Evolutionary conservation across 2,329 filamentous ascomycete genomes (phyloP).

Genomic region (Atkinsonella texensis): DNA sequence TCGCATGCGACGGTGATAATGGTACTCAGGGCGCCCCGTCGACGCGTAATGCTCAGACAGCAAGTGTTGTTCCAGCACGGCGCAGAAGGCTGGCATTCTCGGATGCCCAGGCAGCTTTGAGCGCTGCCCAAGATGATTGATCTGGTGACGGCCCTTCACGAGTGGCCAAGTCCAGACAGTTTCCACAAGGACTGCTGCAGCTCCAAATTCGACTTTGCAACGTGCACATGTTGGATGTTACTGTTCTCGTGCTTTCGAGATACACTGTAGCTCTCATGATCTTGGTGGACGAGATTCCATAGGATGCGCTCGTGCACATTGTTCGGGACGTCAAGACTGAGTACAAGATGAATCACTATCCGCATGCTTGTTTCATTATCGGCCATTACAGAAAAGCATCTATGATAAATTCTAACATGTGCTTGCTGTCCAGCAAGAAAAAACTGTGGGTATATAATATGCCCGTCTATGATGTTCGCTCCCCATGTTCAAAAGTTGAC

Average conservation of each 20-base stretch:
- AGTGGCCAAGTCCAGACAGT: no score
- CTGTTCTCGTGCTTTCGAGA: no score
- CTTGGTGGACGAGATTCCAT: no score
- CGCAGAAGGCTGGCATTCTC: conserved; percentile 79
- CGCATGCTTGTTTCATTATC: background rate
- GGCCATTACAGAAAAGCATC: background rate
- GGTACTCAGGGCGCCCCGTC: no score
- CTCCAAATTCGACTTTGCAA: no score
- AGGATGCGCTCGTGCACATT: no score
- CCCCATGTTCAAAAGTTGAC: background rate
- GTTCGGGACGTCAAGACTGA: conserved; percentile 48
- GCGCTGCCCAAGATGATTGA: conserved; percentile 78
- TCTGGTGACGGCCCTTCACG: conserved; percentile 74
- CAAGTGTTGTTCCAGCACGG: conserved; percentile 76
- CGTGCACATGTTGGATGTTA: no score
- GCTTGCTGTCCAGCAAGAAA: background rate
- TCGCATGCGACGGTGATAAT: no score
- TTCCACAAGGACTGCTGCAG: no score
- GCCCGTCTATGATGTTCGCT: conserved; percentile 1
- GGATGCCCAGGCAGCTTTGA: conserved; percentile 83
- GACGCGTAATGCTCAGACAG: conserved; percentile 84
- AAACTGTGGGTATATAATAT: background rate
- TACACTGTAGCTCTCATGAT: no score
- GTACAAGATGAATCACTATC: conserved; percentile 35
- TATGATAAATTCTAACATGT: background rate